Base-by-base conservation (phyloP, 768 basidiomycete genomes). In the Boletus rex-veris region DNA sequence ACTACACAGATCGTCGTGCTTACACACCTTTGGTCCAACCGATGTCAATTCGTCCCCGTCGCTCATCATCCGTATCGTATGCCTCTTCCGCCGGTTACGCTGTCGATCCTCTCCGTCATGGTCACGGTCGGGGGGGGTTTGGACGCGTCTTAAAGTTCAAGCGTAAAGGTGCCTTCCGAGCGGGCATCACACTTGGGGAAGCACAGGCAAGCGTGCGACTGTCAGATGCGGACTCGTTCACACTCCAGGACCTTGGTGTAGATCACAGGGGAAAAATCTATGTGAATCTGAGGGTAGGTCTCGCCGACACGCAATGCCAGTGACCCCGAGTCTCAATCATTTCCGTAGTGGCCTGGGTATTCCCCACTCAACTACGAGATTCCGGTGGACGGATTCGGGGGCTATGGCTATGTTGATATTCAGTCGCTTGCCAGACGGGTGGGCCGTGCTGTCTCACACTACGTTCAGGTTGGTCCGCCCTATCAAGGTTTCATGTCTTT, bases 361-460 rank as follows among this genome's bases (percentile, higher is more conserved):
- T 69, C 77, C 39, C 78, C 86, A 9, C 77, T 87, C 67, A 87
- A 84, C 39, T 90, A 88, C 58, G 84, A 88, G 64, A 82, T 90
- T 41, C 87, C 88, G 1, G 71, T 88, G 41, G 85, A 88, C 59
- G 77, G 77, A 11, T 85, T 85, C 61, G 79, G 81, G 52, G 82
- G 85, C 30, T 81, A 80, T 42, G 78, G 85, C 30, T 81, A 80
- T 42, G 78, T 85, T 38, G 82, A 82, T 62, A 73, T 89, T 35
- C 78, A 82, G 67, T 84, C 85, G 6, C 77, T 90, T 28, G 82
- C 83, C 45, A 77, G 88, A 62, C 77, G 88, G 50, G 80, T 86
- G 45, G 82, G 82, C 15, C 77, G 88, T 57, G 86, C 85, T 45
- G 85, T 84, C 67, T 77, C 85, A 46, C 88, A 90, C 64, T 90